Base-by-base conservation (phyloP, 2,329 filamentous ascomycete species). In the Ilyonectria destructans region DNA sequence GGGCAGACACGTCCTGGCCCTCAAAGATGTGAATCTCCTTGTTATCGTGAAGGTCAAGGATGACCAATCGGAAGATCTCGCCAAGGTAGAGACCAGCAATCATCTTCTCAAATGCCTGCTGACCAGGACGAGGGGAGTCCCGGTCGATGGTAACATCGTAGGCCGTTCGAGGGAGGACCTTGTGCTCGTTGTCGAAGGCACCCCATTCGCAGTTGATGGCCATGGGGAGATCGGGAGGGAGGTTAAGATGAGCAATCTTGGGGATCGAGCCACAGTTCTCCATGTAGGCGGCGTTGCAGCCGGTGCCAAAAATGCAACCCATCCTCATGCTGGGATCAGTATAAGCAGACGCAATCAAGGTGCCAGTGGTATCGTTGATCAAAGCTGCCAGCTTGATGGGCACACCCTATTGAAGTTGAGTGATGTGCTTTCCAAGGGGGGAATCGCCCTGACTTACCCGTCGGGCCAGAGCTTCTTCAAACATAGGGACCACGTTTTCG, bases 191-290 rank as follows among this genome's bases (percentile, higher is more conserved):
- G 82, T 98, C 96, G 78, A 98, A 98, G 37, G 96, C 95, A 73
- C 96, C 96, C 89, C 95, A 98, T 82, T 98, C 96, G 85, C 95
- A 98, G 86, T 98, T 98, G 85, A 98, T 97, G 59, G 94, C 95
- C 87, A 98, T 97, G 54, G 92, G 94, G 68, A 90, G 90, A 69
- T 96, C 91, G 0, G 94, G 86, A 57, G 95, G 93, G 43, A 98
- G 89, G 77, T 97, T 96, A 87, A 97, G 89, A 84, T 98, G 91
- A 12, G 93, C 94, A 62, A 99, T 90, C 87, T 99, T 99, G 72
- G 95, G 96, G 72, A 99, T 94, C 13, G 92, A 93, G 72, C 94
- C 95, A 71, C 90, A 93, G 77, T 97, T 84, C 83, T 99, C 96
- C 93, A 99, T 97, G 85, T 99, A 99, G 45, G 96, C 96, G 46